Evolutionary conservation across 2,329 filamentous ascomycete genomes (phyloP).

Genomic region (Pyrenophora tritici-repentis): DNA sequence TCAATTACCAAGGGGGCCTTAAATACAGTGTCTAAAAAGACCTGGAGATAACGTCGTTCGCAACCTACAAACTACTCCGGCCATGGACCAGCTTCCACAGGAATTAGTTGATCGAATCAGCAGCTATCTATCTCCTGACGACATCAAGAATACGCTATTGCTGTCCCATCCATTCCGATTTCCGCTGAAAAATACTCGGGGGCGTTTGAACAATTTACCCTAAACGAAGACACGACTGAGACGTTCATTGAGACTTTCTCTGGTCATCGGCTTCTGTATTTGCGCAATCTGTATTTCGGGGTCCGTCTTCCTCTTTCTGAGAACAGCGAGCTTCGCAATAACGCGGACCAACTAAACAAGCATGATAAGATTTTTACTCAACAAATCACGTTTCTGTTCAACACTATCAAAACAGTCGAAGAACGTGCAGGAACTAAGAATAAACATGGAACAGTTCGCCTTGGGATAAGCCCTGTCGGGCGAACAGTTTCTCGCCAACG

Average conservation of each 20-base stretch:
- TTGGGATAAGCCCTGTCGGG: no score
- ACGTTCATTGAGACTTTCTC: constrained; percentile 16
- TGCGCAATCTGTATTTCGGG: neutral
- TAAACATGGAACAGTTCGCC: no score
- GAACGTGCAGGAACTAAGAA: neutral
- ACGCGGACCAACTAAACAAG: constrained; percentile 7
- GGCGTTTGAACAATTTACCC: constrained; percentile 8
- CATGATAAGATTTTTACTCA: constrained; percentile 18
- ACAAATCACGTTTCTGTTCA: constrained; percentile 14
- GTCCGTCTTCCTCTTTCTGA: no score
- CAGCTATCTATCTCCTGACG: constrained; percentile 11
- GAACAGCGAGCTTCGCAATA: constrained; percentile 8
- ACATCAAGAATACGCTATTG: constrained; percentile 20
- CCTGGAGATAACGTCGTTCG: no score
- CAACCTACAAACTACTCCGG: no score
- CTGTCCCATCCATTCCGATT: constrained; percentile 14
- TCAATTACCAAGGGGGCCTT: no score
- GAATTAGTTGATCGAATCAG: constrained; percentile 25
- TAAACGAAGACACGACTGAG: constrained; percentile 7
- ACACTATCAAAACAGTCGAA: constrained; percentile 14
- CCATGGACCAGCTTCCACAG: constrained; percentile 17
- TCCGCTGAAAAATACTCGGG: constrained; percentile 20
- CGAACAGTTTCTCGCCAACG: no score
- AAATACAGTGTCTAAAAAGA: no score
- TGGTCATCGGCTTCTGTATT: constrained; percentile 12